Conservation (phyloP, 345 rosid species). For the Eucalyptus microcorys region DNA sequence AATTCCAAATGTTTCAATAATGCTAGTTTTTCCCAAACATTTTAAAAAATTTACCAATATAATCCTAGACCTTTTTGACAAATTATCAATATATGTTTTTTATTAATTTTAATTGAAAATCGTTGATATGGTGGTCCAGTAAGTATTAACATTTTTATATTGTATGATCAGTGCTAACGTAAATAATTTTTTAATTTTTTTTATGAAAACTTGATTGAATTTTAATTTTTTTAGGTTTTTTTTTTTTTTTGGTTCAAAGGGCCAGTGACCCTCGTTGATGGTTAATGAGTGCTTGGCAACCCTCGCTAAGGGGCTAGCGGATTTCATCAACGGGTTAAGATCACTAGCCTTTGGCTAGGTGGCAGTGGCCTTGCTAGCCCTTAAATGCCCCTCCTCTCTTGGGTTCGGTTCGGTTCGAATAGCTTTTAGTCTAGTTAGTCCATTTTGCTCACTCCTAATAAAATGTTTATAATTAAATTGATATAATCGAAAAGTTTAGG, state of each 20-base stretch:
- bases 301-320: too few species aligned
- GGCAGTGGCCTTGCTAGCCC: fast-evolving
- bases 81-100: too few species aligned
- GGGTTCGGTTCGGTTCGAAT: fast-evolving
- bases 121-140: fast-evolving
- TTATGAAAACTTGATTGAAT: too few species aligned
- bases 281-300: background rate
- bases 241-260: background rate
- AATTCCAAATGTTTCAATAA: fast-evolving
- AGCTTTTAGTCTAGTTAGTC: too few species aligned
- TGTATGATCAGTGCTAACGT: fast-evolving
- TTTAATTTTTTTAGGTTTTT: fast-evolving
- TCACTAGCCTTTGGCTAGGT: fast-evolving
- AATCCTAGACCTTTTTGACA: fast-evolving
- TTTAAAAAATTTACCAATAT: fast-evolving
- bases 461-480: too few species aligned
- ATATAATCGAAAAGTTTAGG: fast-evolving
- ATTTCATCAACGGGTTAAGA: fast-evolving
- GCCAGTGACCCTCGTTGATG: fast-evolving
- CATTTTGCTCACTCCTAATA: too few species aligned
- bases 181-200: fast-evolving
- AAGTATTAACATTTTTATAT: too few species aligned
- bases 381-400: too few species aligned
- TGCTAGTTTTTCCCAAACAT: fast-evolving
- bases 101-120: too few species aligned